phyloP scores from a whole-genome alignment of 2,329 filamentous ascomycete species.

The Aspergillus viridinutans region DNA sequence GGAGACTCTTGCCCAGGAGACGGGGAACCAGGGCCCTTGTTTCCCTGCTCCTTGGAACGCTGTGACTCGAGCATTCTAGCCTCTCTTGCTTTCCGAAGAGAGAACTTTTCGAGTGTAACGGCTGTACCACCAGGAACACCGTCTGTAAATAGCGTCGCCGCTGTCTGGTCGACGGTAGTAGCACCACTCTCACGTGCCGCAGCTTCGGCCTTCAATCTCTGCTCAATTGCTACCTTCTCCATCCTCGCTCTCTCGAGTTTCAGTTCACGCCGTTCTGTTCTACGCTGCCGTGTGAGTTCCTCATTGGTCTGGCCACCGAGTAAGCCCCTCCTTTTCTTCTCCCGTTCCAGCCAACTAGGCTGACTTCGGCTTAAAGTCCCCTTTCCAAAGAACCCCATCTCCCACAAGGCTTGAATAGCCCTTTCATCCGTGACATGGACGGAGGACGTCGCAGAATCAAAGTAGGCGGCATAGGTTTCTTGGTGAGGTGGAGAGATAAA shows the following conservation, averaged over 20 bases:
- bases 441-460: slow-evolving; percentile 75
- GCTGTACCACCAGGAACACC: slow-evolving; percentile 15
- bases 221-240: slow-evolving; percentile 78
- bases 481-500: slow-evolving; percentile 60
- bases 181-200: slow-evolving; percentile 26
- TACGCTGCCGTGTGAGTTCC: slow-evolving; percentile 69
- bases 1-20: slow-evolving; percentile 10
- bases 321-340: slow-evolving; percentile 67
- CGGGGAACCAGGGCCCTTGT: slow-evolving; percentile 1
- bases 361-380: slow-evolving; percentile 90
- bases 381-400: slow-evolving; percentile 96
- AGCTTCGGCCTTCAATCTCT: slow-evolving; percentile 58
- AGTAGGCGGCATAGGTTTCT: slow-evolving; percentile 66
- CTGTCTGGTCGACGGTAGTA: slow-evolving; percentile 8
- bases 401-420: slow-evolving; percentile 80
- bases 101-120: slow-evolving; percentile 28
- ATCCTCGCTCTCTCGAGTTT: slow-evolving; percentile 90
- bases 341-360: slow-evolving; percentile 83
- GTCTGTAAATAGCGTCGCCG: slow-evolving; percentile 10
- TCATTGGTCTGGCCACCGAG: slow-evolving; percentile 70
- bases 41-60: slow-evolving; percentile 13
- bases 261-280: slow-evolving; percentile 74
- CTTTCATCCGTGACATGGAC: slow-evolving; percentile 75
- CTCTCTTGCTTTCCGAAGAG: slow-evolving; percentile 31
- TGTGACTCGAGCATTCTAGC: slow-evolving; percentile 23